Base-by-base conservation (phyloP, 352 stramenopile genomes). In the Globisporangium emineosum region DNA sequence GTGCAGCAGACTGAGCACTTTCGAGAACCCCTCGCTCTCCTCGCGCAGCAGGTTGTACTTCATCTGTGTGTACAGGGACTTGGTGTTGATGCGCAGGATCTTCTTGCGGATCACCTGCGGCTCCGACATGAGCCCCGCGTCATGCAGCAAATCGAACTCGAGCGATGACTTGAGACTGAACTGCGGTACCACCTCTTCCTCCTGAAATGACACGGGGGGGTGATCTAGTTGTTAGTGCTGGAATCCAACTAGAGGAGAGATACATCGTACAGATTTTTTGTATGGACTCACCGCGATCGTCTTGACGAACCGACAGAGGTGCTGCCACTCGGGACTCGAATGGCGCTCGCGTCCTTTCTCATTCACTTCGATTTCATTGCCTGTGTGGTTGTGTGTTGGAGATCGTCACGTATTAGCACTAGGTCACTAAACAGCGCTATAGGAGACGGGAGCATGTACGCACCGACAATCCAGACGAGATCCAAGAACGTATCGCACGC, bases 11-110 rank as follows among this genome's bases (percentile, higher is more conserved):
- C 72, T 78, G 29, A 98, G 60, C 52, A 98, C 78, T 64, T 99
- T 99, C 10, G 94, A 81, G 71, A 96, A 99, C 0, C 97, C 97
- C 70, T 99, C 96, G 35, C 89, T 98, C 77, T 99, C 96, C 73
- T 99, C 97, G 17, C 88, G 88, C 29, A 98, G 77, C 40, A 99
- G 71, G 70, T 99, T 99, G 71, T 98, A 99, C 75, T 98, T 98
- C 73, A 95, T 85, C 72, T 99, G 96, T 33, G 89, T 91, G 69
- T 99, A 99, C 62, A 93, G 74, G 30, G 78, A 93, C 69, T 93
- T 93, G 47, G 86, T 95, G 66, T 95, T 95, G 60, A 93, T 89
- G 21, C 86, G 84, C 23, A 95, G 70, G 71, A 91, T 74, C 62
- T 93, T 93, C 67, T 86, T 90, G 15, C 58, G 68, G 67, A 92